These are phyloP conservation scores for Wickerhamomyces mucosus DNA, from an alignment of 805 yeast species.

Conservation along the genomic window DNA sequence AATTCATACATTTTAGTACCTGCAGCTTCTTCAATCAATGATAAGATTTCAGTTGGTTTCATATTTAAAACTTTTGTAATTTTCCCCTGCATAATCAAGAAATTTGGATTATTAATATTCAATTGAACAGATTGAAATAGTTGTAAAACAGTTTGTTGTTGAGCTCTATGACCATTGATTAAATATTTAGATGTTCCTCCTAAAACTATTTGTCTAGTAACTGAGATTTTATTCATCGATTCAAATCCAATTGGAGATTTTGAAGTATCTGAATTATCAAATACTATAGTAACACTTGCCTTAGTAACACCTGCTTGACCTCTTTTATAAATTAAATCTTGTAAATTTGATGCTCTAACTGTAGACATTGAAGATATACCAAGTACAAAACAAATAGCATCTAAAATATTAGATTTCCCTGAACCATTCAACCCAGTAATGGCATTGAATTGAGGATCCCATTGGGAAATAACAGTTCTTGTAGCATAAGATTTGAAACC, in stretches of 20 bases:
- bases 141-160: slow-evolving; percentile 84
- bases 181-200: slow-evolving; percentile 91
- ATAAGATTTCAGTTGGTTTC: slow-evolving; percentile 85
- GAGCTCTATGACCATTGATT: slow-evolving; percentile 94
- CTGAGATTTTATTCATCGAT: slow-evolving; percentile 66
- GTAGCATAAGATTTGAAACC: slow-evolving; percentile 98
- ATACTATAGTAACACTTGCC: slow-evolving; percentile 93
- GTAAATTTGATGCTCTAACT: slow-evolving; percentile 86
- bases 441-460: slow-evolving; percentile 97
- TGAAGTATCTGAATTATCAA: slow-evolving; percentile 70
- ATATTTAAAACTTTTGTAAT: slow-evolving; percentile 94
- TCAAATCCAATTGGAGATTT: slow-evolving; percentile 87
- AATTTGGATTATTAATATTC: slow-evolving; percentile 94
- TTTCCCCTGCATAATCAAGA: slow-evolving; percentile 97
- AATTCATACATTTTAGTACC: slow-evolving; percentile 96
- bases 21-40: slow-evolving; percentile 95
- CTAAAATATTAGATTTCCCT: slow-evolving; percentile 92
- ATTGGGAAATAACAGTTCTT: slow-evolving; percentile 86
- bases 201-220: slow-evolving; percentile 81
- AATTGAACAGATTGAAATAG: slow-evolving; percentile 91
- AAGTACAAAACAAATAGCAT: slow-evolving; percentile 95
- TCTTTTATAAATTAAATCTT: slow-evolving; percentile 90
- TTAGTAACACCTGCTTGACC: slow-evolving; percentile 98
- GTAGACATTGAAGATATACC: slow-evolving; percentile 94
- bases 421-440: slow-evolving; percentile 97